Evolutionary conservation across 2,329 filamentous ascomycete genomes (phyloP).

Genomic region (Penicillium verrucosum): DNA sequence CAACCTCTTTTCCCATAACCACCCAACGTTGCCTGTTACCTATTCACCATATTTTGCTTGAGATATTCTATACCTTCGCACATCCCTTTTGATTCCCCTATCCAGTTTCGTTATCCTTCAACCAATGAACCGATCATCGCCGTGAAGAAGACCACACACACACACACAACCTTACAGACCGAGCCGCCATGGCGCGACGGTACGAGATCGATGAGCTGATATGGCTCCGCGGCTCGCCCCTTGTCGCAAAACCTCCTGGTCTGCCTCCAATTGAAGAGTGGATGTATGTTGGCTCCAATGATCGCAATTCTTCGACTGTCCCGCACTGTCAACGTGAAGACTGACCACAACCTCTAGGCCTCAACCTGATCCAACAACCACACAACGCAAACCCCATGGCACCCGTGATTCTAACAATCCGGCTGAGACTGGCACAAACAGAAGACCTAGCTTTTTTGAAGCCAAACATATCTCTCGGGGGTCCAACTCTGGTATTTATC

Average conservation of each 20-base stretch:
- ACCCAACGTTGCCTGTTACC: constrained; percentile 1
- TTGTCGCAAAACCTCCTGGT: constrained; percentile 74
- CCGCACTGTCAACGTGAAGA: constrained; percentile 10
- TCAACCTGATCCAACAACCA: constrained; percentile 39
- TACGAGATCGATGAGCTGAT: constrained; percentile 77
- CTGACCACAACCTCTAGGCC: constrained; percentile 34
- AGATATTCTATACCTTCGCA: neutral
- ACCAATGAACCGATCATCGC: constrained; percentile 32
- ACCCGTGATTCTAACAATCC: constrained; percentile 36
- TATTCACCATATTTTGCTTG: neutral
- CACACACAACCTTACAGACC: constrained; percentile 23
- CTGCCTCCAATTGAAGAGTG: constrained; percentile 87
- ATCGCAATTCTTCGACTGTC: constrained; percentile 7
- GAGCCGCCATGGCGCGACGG: constrained; percentile 48
- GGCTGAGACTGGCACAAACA: constrained; percentile 31
- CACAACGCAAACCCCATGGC: constrained; percentile 39
- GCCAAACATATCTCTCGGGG: constrained; percentile 46
- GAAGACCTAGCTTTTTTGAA: constrained; percentile 44
- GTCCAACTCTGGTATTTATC: constrained; percentile 47
- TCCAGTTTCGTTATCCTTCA: constrained; percentile 6
- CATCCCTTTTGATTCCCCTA: constrained; percentile 1
- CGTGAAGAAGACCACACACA: constrained; percentile 24
- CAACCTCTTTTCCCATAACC: constrained; percentile 12
- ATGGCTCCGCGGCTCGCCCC: constrained; percentile 72
- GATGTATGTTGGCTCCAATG: constrained; percentile 64